Conservation (phyloP, 2,329 filamentous ascomycete genomes). For the Xylaria sp. region DNA sequence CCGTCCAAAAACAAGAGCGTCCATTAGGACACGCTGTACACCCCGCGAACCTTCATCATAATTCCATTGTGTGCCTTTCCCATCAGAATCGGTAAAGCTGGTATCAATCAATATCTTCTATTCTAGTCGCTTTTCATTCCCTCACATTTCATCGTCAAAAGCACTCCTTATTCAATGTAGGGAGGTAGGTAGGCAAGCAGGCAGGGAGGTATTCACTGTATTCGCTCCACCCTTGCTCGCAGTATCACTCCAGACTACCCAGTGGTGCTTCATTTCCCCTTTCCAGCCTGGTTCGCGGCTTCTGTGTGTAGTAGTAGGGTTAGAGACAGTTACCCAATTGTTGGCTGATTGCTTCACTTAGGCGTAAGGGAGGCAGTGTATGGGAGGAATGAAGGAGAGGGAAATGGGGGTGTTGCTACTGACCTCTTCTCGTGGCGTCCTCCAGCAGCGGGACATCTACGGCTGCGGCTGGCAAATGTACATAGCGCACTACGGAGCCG, state of each 20-base stretch:
- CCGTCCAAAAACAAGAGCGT: neutral
- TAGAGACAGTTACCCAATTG: neutral
- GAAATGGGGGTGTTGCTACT: neutral
- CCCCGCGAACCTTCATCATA: neutral
- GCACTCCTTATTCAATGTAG: neutral
- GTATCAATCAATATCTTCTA: neutral
- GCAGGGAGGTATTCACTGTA: neutral
- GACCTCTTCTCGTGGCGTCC: conserved; percentile 89
- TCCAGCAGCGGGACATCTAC: conserved; percentile 90
- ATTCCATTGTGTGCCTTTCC: neutral
- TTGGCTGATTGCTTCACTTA: neutral
- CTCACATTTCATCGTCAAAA: neutral
- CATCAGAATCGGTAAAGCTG: neutral
- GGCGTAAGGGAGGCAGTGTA: no score
- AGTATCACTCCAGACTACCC: conserved; percentile 1
- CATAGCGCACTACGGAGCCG: conserved; percentile 91
- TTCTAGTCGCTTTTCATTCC: neutral
- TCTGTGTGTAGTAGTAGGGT: conserved; percentile 56
- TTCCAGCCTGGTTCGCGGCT: conserved; percentile 67
- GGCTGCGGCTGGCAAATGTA: conserved; percentile 83
- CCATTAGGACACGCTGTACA: neutral
- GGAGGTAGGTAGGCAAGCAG: no score
- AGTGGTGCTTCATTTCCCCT: conserved; percentile 59
- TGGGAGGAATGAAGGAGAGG: neutral
- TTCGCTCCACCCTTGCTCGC: neutral